phyloP scores from a whole-genome alignment of 192 early-diverging fungal genomes.

The Linnemannia zychae region DNA sequence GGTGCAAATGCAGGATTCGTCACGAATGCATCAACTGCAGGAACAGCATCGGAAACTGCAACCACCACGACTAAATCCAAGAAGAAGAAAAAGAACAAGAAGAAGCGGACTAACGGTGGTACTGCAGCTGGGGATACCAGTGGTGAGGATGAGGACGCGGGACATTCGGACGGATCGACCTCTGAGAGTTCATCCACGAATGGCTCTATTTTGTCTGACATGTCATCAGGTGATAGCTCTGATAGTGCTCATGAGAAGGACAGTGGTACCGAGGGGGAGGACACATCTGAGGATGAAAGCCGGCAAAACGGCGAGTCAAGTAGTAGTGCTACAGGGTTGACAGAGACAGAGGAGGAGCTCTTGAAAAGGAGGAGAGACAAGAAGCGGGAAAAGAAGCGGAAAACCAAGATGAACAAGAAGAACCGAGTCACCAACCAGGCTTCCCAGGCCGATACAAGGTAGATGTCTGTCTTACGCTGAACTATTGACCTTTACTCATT shows the following conservation, averaged over 20 bases:
- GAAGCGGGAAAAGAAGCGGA: slow-evolving; percentile 45
- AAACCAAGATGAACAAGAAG: slow-evolving; percentile 45
- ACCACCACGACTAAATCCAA: slow-evolving; percentile 14
- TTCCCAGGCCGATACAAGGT: not conserved
- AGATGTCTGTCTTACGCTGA: not conserved
- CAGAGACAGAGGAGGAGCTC: slow-evolving; percentile 18
- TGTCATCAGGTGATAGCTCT: not conserved
- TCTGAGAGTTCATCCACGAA: not conserved
- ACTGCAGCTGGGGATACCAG: slow-evolving; percentile 9
- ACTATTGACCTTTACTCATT: no score
- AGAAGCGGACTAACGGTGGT: slow-evolving; percentile 28
- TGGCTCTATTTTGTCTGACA: not conserved
- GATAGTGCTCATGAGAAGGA: not conserved
- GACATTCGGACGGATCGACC: not conserved
- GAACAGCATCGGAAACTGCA: not conserved
- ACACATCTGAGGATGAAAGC: not conserved
- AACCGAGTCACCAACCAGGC: slow-evolving; percentile 8
- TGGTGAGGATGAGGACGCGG: slow-evolving; percentile 9
- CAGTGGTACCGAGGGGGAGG: not conserved
- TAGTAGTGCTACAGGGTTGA: not conserved
- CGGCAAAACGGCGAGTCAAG: not conserved
- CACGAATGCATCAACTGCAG: not conserved
- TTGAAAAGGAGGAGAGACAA: slow-evolving; percentile 27
- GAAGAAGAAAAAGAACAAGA: slow-evolving; percentile 48
- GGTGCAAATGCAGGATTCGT: not conserved